Evolutionary conservation across 2,329 filamentous ascomycete genomes (phyloP), one percentile per base, ranked within the genome.

Genomic region (Blastomyces gilchristii): DNA sequence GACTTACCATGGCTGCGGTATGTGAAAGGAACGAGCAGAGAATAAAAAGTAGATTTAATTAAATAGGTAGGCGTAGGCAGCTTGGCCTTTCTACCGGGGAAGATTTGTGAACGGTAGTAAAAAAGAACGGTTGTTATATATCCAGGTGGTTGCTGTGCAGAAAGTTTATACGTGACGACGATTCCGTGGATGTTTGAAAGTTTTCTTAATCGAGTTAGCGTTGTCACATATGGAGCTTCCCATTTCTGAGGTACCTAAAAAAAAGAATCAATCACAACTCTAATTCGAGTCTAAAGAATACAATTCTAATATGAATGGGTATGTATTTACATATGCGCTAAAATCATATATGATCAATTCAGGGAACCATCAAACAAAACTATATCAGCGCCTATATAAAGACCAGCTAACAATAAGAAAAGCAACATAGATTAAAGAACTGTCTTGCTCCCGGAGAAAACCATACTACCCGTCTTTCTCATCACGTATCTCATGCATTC

Each of bases 1-100:
- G 61, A 49, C 57, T 58, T 41, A 63, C 64, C 64, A 63, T 63
- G 62, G 50, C 58, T 62, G 41, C 52, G 59, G 47, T 52, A 31
- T 25, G 43, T 8, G n/a, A 12, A 16, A 16, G n/a, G 16, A 34
- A 22, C 2, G 25, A 11, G 54, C n/a, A 43, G n/a, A 57, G 18
- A 57, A 37, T 22, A n/a, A 16, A 57, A n/a, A 25, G 14, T 57
- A 57, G 34, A 16, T 39, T 22, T 31, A 41, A 12, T 22, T 37
- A 41, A 57, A 14, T 39, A 39, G 9, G 37, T 12, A 43, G 9
- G 1, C 4, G 6, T 12, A 14, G n/a, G n/a, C 1, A 54, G 16
- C 37, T 25, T 34, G 31, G 9, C n/a, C 18, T 41, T 41, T 11
- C n/a, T 39, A 18, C 7, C 54, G 1, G 25, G 37, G n/a, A 39